phyloP scores from a whole-genome alignment of 202 grass and related monocot species.

The Zoysia matrella region DNA sequence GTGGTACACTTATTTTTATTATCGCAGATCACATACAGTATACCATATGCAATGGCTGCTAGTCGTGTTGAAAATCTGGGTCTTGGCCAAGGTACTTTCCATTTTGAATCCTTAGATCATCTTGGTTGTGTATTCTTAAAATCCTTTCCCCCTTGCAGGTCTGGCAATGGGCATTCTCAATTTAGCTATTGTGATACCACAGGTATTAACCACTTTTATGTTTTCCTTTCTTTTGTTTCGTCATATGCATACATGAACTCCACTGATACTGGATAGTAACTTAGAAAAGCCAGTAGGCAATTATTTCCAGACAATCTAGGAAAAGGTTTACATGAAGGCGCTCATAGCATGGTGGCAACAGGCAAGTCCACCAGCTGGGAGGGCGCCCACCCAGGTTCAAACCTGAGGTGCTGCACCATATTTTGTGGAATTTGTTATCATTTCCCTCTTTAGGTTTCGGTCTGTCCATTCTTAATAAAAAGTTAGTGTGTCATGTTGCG shows the following conservation, averaged over 20 bases:
- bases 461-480: too few species aligned
- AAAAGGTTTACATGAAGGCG: too few species aligned
- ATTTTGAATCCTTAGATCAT: constrained; percentile 24
- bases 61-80: constrained; percentile 84
- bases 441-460: too few species aligned
- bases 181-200: constrained; percentile 91
- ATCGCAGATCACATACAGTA: constrained; percentile 94
- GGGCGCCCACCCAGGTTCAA: too few species aligned
- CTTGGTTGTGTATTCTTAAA: constrained; percentile 24
- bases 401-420: too few species aligned
- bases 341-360: too few species aligned
- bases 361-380: too few species aligned
- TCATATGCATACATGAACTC: neutral
- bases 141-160: constrained; percentile 54
- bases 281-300: neutral
- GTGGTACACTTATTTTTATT: constrained; percentile 31
- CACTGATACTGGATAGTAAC: neutral
- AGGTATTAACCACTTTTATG: constrained; percentile 59
- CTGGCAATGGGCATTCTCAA: constrained; percentile 96
- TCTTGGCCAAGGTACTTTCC: constrained; percentile 77
- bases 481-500: too few species aligned
- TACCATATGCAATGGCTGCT: constrained; percentile 94
- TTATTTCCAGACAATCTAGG: neutral
- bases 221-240: constrained; percentile 2
- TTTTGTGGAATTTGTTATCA: too few species aligned